Evolutionary conservation across 148 eudicot genomes (phyloP).

Genomic region (Arbutus unedo): DNA sequence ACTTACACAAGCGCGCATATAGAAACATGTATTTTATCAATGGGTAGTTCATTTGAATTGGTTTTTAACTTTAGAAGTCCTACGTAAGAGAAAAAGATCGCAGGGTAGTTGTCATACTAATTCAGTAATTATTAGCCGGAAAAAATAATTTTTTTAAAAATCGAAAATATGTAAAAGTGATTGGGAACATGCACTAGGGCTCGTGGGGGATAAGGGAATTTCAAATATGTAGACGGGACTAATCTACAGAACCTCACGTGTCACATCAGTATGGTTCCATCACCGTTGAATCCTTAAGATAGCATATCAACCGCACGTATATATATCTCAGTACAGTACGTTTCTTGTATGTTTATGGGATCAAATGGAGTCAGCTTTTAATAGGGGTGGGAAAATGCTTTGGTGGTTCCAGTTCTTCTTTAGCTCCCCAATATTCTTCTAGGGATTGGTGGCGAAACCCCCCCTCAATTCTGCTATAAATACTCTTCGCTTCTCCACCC

Average conservation of each 20-base stretch:
- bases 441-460: conserved; percentile 74
- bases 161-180: too few relatives aligned
- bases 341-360: conserved; percentile 5
- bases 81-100: too few relatives aligned
- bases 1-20: too few relatives aligned
- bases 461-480: conserved; percentile 44
- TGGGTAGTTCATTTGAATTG: too few relatives aligned
- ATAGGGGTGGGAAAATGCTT: background rate
- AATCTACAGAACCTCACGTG: background rate
- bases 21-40: too few relatives aligned
- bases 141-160: too few relatives aligned
- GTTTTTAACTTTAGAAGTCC: too few relatives aligned
- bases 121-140: too few relatives aligned
- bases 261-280: background rate
- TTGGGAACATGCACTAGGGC: background rate
- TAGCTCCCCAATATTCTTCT: conserved; percentile 61
- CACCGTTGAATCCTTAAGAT: conserved; percentile 17
- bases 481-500: conserved; percentile 30
- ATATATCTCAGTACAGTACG: too few relatives aligned
- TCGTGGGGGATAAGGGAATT: background rate
- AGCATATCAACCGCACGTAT: conserved; percentile 11
- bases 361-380: conserved; percentile 25
- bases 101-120: too few relatives aligned
- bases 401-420: conserved; percentile 9
- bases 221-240: background rate